Base-by-base conservation (phyloP, 345 rosid species). In the Acer saccharum region DNA sequence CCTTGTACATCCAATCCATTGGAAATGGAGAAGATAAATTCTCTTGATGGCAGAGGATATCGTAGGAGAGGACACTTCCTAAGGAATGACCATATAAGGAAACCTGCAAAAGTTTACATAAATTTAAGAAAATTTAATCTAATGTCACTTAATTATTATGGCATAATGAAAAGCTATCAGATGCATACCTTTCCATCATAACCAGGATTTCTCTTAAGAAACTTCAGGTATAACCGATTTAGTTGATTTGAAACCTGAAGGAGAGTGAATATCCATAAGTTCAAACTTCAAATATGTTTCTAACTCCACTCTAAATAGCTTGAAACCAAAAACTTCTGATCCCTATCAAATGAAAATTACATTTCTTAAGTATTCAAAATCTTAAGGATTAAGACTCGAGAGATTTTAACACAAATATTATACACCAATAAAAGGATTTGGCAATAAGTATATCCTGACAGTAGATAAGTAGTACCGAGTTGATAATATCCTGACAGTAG, bases 11-110 rank as follows among this genome's bases (percentile, higher is more conserved):
- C 84, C 79, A 80, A 57, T 89, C 92, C 97, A 96, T 86, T 71
- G 97, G 97, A 86, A 91, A 92, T 68, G 94, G 92, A 55, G 95
- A 91, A 50, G 90, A 90, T 75, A 94, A 84, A 77, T 83, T 90
- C 66, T 94, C 95, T 80, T 96, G 99, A 87, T 96, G 98, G 84
- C 98, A 96, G 73, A 96, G 94, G 79, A 96, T 96, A 85, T 94
- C 99, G 81, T 94, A 96, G 4, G 98, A 96, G 76, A 94, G 93
- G 80, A 96, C 98, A 79, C 98, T 94, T 85, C 99, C 98, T 90
- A 94, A 85, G 78, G 99, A 96, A 84, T 96, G 99, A 67, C 97
- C 98, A 85, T 94, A 94, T 69, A 96, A 74, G 74, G 99, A 96
- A 80, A 96, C 91, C 99, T 96, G 80, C 65, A 62, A 54, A 57